Evolutionary conservation across 164 flowering plant species (phyloP), one percentile per base, ranked within the genome.

Genomic region (Vitis labrusca): DNA sequence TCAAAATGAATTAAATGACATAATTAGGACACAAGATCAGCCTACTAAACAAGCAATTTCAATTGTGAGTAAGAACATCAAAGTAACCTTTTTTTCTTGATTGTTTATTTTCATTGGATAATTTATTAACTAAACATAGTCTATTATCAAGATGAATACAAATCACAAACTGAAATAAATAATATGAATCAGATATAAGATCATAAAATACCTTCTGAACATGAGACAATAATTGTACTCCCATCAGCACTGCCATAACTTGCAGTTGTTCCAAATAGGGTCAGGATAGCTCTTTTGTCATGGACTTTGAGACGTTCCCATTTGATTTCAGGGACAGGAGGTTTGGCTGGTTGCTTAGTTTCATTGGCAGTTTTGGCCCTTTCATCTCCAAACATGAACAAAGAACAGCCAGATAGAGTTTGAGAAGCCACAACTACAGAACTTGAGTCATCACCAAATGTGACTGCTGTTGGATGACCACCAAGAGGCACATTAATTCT

Each of bases 281-380:
- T 90, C 59, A 93, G 56, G 64, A 93, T 82, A 61, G 83, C 82
- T 75, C 74, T 85, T 57, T 79, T 78, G 9, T 89, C 97, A 73
- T 96, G 99, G 59, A 87, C 88, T 82, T 93, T 93, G 72, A 85
- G 95, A 62, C 85, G 92, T 76, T 85, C 92, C 99, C 99, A 96
- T 79, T 96, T 93, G 56, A 90, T 85, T 85, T 88, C 91, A 7
- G 99, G 98, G 23, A 84, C 85, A 48, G 98, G 97, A 77, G 85
- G 95, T 83, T 91, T 91, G 59, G 81, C 13, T 58, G 83, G 91
- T 70, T 85, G 89, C 71, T 88, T 89, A 50, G 65, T 37, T 30
- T 85, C 94, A 75, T 67, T 78, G 51, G 77, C 63, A 69, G 83
- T 14, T 63, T 83, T 83, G 27, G 84, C 67, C 68, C 81, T 85